Conservation (phyloP, 2,329 filamentous ascomycete genomes). For the Botrytis deweyae region DNA sequence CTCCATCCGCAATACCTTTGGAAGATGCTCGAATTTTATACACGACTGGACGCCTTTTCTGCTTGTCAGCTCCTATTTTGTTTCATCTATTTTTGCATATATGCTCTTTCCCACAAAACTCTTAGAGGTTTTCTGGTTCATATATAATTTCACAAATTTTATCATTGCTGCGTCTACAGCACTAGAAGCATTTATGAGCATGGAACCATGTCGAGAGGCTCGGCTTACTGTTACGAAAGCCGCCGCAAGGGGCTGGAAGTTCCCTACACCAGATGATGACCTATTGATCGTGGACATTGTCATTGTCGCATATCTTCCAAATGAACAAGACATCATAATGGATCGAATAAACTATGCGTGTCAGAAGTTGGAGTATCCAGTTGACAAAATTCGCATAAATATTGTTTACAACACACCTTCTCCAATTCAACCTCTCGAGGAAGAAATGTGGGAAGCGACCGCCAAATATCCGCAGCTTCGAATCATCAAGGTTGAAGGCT, state of each 20-base stretch:
- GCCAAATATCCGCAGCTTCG: slow-evolving; percentile 43
- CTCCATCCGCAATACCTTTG: slow-evolving; percentile 1
- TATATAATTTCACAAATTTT: slow-evolving; percentile 46
- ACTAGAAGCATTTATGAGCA: slow-evolving; percentile 44
- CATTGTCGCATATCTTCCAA: slow-evolving; percentile 52
- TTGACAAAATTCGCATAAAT: slow-evolving; percentile 47
- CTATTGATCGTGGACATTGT: slow-evolving; percentile 47
- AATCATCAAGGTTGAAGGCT: slow-evolving; percentile 49
- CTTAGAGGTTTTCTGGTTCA: slow-evolving; percentile 46
- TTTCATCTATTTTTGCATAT: slow-evolving; percentile 45
- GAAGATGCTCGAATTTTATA: slow-evolving; percentile 14
- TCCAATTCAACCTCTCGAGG: slow-evolving; percentile 47
- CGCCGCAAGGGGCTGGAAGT: slow-evolving; percentile 43
- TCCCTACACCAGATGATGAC: slow-evolving; percentile 44
- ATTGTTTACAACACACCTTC: slow-evolving; percentile 51
- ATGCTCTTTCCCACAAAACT: slow-evolving; percentile 41
- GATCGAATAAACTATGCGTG: slow-evolving; percentile 48
- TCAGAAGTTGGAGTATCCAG: slow-evolving; percentile 48
- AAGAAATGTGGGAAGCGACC: slow-evolving; percentile 43
- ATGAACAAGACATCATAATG: slow-evolving; percentile 51
- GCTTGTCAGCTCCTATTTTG: slow-evolving; percentile 44
- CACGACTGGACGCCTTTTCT: slow-evolving; percentile 45
- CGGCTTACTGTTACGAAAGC: slow-evolving; percentile 41
- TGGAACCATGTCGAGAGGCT: slow-evolving; percentile 42
- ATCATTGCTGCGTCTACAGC: slow-evolving; percentile 46